These are phyloP conservation scores for Fusarium sp. DNA, from an alignment of 2,329 filamentous ascomycete species.

Conservation along the genomic window DNA sequence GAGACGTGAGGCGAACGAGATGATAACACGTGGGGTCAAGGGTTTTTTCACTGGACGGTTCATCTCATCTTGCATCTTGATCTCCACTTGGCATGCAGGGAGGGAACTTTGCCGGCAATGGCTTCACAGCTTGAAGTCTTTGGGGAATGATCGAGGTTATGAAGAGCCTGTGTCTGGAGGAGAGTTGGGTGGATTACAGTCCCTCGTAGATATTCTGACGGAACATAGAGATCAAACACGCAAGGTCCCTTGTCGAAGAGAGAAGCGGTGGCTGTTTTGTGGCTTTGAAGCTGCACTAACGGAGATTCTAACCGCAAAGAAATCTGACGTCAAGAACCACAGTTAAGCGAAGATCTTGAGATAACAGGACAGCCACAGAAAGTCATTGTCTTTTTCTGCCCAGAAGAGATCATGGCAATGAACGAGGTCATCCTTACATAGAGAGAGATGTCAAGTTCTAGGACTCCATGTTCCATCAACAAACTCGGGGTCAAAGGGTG, in stretches of 20 bases:
- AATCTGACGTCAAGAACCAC: background rate
- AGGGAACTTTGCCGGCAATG: background rate
- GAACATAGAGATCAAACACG: too few relatives aligned
- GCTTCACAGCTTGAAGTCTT: background rate
- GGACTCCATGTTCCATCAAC: background rate
- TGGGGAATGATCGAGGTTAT: background rate
- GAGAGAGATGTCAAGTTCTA: background rate
- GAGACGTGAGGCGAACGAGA: background rate
- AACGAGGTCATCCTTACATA: background rate
- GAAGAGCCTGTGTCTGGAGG: background rate
- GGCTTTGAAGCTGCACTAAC: background rate
- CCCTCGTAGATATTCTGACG: too few relatives aligned
- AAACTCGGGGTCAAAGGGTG: background rate
- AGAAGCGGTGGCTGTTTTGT: background rate
- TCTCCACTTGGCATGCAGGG: slow-evolving; percentile 26
- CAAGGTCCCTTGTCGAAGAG: background rate
- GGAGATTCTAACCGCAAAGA: slow-evolving; percentile 14
- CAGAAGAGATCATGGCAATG: background rate
- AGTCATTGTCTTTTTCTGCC: background rate
- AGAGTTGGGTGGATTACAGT: too few relatives aligned
- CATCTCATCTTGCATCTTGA: slow-evolving; percentile 5
- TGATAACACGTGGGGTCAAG: slow-evolving; percentile 22
- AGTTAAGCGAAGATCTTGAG: background rate
- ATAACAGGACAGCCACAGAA: background rate
- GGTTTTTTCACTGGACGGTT: slow-evolving; percentile 29